These are phyloP conservation scores for Dittrichia graveolens DNA, from an alignment of 129 eudicot species.

Conservation along the genomic window DNA sequence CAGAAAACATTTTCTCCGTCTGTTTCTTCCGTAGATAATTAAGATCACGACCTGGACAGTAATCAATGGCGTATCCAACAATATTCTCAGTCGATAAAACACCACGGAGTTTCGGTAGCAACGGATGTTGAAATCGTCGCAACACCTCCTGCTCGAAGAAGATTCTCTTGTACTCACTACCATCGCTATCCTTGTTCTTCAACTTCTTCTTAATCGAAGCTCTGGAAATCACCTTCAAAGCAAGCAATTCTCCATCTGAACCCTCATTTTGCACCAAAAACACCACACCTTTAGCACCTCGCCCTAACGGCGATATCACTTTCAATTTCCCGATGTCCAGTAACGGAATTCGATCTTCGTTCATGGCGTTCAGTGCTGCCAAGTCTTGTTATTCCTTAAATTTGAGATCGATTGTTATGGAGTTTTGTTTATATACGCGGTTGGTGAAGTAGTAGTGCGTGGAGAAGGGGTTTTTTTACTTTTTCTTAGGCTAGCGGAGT, in stretches of 20 bases:
- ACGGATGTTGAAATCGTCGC: constrained; percentile 59
- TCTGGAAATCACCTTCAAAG: constrained; percentile 66
- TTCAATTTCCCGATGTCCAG: constrained; percentile 47
- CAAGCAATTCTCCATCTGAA: constrained; percentile 45
- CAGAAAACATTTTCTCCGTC: constrained; percentile 91
- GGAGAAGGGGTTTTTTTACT: constrained; percentile 23
- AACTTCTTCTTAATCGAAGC: constrained; percentile 53
- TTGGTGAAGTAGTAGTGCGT: constrained; percentile 20
- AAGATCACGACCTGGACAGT: constrained; percentile 87
- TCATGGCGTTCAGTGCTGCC: constrained; percentile 32
- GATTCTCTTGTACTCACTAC: constrained; percentile 56
- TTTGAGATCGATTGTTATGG: neutral
- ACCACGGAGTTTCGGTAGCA: constrained; percentile 76
- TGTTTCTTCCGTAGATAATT: constrained; percentile 59
- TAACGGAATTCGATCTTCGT: constrained; percentile 33
- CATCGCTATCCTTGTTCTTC: constrained; percentile 37
- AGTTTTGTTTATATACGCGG: constrained; percentile 18
- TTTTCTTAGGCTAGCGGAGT: neutral
- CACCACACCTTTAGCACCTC: constrained; percentile 98
- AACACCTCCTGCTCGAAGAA: constrained; percentile 74
- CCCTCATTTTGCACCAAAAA: constrained; percentile 56
- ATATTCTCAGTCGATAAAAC: constrained; percentile 61
- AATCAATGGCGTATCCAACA: constrained; percentile 90
- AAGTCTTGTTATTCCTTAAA: neutral
- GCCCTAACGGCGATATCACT: constrained; percentile 64